phyloP scores from a whole-genome alignment of 2,329 filamentous ascomycete species.

The Dactylellina sp. region DNA sequence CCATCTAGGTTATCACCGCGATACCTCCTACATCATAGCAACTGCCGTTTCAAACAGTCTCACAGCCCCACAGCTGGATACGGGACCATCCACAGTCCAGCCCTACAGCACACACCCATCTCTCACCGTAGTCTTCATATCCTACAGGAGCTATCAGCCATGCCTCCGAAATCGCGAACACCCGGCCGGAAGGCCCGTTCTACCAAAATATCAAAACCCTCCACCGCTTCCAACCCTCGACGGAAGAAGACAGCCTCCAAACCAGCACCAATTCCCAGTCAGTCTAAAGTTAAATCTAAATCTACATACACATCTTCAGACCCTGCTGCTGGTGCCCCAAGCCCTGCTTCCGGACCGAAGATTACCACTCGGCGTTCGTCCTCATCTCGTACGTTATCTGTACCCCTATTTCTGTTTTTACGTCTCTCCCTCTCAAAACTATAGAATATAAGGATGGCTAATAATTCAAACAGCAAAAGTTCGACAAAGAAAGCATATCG shows the following conservation, averaged over 20 bases:
- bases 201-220: slow-evolving; percentile 1
- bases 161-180: slow-evolving; percentile 4
- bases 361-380: background rate
- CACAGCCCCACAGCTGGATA: too few species aligned
- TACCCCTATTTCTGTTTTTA: too few species aligned
- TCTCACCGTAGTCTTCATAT: slow-evolving; percentile 4
- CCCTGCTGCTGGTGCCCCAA: background rate
- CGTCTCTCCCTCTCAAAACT: too few species aligned
- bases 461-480: background rate
- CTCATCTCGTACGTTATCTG: background rate
- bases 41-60: too few species aligned
- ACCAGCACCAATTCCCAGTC: slow-evolving; percentile 10
- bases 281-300: background rate
- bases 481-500: slow-evolving; percentile 2
- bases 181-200: slow-evolving; percentile 5
- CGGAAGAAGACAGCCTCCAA: slow-evolving; percentile 3
- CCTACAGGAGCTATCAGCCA: background rate
- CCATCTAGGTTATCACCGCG: too few species aligned
- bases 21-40: too few species aligned
- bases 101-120: too few species aligned
- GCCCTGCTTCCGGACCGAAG: background rate
- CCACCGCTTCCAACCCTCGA: background rate
- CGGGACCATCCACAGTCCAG: too few species aligned
- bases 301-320: background rate
- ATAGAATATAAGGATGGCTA: background rate